Conservation (phyloP, 1,139 yeast genomes). For the Candida freyschussii region DNA sequence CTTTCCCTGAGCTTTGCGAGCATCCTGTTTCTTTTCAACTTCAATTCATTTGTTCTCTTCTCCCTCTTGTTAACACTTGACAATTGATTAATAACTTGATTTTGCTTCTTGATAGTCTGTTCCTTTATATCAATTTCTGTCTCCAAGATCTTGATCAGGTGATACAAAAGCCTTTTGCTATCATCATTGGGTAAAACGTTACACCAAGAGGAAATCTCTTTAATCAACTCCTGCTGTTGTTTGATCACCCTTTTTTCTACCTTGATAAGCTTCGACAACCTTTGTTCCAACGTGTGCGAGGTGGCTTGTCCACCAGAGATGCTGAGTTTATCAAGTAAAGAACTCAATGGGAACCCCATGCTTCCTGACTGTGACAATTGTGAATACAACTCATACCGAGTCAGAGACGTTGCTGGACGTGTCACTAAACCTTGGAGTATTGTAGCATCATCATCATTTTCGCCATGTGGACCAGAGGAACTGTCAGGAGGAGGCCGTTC, state of each 20-base stretch:
- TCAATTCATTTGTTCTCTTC: conserved; percentile 38
- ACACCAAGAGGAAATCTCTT: conserved; percentile 41
- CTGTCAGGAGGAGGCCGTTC: conserved; percentile 4
- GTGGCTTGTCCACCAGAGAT: conserved; percentile 19
- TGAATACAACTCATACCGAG: conserved; percentile 12
- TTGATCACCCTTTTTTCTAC: conserved; percentile 33
- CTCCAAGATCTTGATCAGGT: conserved; percentile 36
- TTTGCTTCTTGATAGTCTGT: conserved; percentile 36
- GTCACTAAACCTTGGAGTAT: conserved; percentile 13
- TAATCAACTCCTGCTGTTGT: conserved; percentile 34
- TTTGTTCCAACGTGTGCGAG: conserved; percentile 22
- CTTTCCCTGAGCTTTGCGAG: conserved; percentile 35
- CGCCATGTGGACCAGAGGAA: conserved; percentile 2
- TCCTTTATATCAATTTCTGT: conserved; percentile 34
- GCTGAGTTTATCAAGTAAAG: conserved; percentile 21
- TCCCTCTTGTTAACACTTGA: conserved; percentile 48
- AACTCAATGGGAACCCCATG: conserved; percentile 9
- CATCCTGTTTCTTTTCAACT: conserved; percentile 32
- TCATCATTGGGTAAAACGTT: conserved; percentile 37
- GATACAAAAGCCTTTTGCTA: conserved; percentile 36
- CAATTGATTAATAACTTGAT: conserved; percentile 38
- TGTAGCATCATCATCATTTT: conserved; percentile 11
- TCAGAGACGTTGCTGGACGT: conserved; percentile 14
- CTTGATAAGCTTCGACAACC: conserved; percentile 33
- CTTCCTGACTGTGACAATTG: conserved; percentile 11